Base-by-base conservation (phyloP, 768 basidiomycete genomes). In the Agaricus subrufescens region DNA sequence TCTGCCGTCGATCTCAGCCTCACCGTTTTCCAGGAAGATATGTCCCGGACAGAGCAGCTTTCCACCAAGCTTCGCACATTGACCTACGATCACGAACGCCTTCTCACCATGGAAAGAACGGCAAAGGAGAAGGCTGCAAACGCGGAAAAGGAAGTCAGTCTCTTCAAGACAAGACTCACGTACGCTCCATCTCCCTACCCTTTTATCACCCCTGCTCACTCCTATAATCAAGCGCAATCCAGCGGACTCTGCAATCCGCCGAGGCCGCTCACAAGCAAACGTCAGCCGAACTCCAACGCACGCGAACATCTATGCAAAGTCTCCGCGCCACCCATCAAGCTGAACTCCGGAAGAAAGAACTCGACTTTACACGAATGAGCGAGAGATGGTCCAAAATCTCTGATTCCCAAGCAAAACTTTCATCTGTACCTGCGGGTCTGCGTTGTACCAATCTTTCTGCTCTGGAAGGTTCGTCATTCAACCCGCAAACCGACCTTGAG, bases 301-400 rank as follows among this genome's bases (percentile, higher is more conserved):
- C 85, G n/a, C 81, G 86, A 45, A 79, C 82, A 1, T 68, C 83
- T 0, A 64, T 94, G 10, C 89, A 90, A 60, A 81, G 81, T 9
- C 73, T 90, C 11, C 84, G 92, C 26, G 75, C 83, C 40, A 80
- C 85, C 0, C 82, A 91, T 59, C 77, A 82, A 55, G 75, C 77
- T 37, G 92, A 94, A 65, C 66, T 91, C 34, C 91, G 86, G 77
- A 89, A 87, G 75, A 82, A 81, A 63, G 91, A 94, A 61, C 87
- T 86, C 61, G 91, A 94, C 40, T 69, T 85, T 15, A 91, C 93
- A 62, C 78, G 84, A 15, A 83, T 87, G 65, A 61, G 80, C 27
- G 91, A 93, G 48, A 84, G 82, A 60, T 91, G 89, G 88, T 72
- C 75, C 29, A 91, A 85, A 65, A 66, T 93, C 15, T 71, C 81